These are phyloP conservation scores for Pichia sporocuriosa DNA, from an alignment of 805 yeast species.

Conservation along the genomic window DNA sequence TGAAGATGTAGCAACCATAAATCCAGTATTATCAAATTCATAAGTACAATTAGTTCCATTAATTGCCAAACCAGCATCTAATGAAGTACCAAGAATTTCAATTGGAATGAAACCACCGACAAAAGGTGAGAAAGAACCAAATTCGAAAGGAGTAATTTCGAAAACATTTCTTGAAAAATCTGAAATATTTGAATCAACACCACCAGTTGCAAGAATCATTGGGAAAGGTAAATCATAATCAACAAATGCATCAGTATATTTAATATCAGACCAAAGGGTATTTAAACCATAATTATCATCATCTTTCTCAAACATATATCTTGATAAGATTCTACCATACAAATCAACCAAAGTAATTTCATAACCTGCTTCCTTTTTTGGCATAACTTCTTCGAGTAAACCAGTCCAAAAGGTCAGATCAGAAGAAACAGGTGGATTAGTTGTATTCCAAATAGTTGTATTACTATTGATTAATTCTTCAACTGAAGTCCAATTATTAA, in stretches of 20 bases:
- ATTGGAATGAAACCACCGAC: constrained; percentile 56
- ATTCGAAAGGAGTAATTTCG: constrained; percentile 56
- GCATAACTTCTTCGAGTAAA: constrained; percentile 41
- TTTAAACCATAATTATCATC: constrained; percentile 53
- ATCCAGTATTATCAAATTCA: constrained; percentile 75
- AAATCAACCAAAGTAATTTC: constrained; percentile 56
- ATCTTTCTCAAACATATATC: constrained; percentile 53
- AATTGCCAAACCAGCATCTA: constrained; percentile 49
- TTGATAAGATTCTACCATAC: constrained; percentile 66
- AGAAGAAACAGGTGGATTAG: constrained; percentile 47
- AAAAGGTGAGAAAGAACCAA: constrained; percentile 82
- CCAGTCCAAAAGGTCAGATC: constrained; percentile 44
- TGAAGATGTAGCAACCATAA: constrained; percentile 70
- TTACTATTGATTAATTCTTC: constrained; percentile 40
- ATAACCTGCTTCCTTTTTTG: constrained; percentile 52
- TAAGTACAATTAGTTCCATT: constrained; percentile 40
- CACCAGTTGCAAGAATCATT: constrained; percentile 53
- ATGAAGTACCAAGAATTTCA: constrained; percentile 59
- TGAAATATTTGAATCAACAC: constrained; percentile 43
- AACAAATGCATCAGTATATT: constrained; percentile 48
- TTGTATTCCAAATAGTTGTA: constrained; percentile 57
- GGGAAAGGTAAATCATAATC: constrained; percentile 66
- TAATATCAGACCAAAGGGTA: constrained; percentile 46
- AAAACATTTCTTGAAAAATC: constrained; percentile 53
- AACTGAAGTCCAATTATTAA: constrained; percentile 65